Evolutionary conservation across 345 rosid species (phyloP).

Genomic region (Pugionium dolabratum): DNA sequence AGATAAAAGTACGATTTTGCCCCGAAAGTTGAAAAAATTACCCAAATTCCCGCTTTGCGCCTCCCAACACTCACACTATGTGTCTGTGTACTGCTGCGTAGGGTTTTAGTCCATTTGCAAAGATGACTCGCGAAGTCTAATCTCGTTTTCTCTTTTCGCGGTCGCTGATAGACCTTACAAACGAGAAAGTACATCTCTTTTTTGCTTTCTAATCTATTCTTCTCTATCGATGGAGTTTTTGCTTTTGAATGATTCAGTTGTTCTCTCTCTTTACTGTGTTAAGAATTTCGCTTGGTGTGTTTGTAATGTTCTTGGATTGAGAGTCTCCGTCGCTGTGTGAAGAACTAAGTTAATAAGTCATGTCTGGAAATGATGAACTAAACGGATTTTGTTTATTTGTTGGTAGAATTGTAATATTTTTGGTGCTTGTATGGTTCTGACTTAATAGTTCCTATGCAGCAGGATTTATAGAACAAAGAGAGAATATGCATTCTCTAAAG

Average conservation of each 20-base stretch:
- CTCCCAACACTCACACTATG: slow-evolving; percentile 30
- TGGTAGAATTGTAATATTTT: slow-evolving; percentile 4
- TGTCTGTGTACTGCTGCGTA: slow-evolving; percentile 7
- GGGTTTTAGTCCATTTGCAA: slow-evolving; percentile 35
- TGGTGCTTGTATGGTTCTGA: slow-evolving; percentile 12
- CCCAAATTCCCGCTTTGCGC: slow-evolving; percentile 38
- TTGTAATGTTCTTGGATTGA: slow-evolving; percentile 20
- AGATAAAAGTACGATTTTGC: neutral
- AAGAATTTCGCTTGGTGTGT: slow-evolving; percentile 9
- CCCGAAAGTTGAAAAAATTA: slow-evolving; percentile 26
- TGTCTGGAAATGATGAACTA: slow-evolving; percentile 2
- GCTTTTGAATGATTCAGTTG: neutral
- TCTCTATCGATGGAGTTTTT: slow-evolving; percentile 9
- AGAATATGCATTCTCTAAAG: slow-evolving; percentile 71
- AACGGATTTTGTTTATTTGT: slow-evolving; percentile 1
- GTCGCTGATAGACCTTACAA: slow-evolving; percentile 27
- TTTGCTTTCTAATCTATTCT: neutral
- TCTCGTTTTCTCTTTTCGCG: slow-evolving; percentile 16
- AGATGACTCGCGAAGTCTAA: slow-evolving; percentile 27
- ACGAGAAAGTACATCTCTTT: neutral
- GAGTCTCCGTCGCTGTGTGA: neutral
- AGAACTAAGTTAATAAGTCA: neutral
- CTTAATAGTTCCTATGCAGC: neutral
- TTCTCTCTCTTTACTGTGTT: slow-evolving; percentile 3
- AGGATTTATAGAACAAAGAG: slow-evolving; percentile 6